Evolutionary conservation across 2,329 filamentous ascomycete genomes (phyloP).

Genomic region (Thyridium curvatum): DNA sequence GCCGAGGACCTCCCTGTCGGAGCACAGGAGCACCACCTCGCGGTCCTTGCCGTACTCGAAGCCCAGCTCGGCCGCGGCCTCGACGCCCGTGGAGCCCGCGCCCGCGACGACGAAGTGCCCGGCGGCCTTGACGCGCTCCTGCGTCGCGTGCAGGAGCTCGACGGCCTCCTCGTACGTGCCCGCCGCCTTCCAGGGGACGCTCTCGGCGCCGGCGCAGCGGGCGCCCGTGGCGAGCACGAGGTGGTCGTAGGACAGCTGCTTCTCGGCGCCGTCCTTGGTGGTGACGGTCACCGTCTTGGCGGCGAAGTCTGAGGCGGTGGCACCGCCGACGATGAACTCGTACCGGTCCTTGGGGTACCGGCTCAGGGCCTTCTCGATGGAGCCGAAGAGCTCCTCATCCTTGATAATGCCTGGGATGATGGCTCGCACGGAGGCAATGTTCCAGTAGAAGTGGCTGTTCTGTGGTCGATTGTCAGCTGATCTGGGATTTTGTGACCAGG

Average conservation of each 20-base stretch:
- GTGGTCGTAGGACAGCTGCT: conserved; percentile 43
- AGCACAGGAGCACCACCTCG: conserved; percentile 40
- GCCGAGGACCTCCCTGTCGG: conserved; percentile 31
- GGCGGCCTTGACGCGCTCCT: conserved; percentile 35
- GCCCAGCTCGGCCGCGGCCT: conserved; percentile 48
- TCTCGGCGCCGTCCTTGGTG: conserved; percentile 18
- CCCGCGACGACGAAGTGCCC: conserved; percentile 50
- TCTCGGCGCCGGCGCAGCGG: conserved; percentile 26
- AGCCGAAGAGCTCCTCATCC: conserved; percentile 42
- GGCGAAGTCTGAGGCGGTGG: conserved; percentile 32
- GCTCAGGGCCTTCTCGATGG: conserved; percentile 41
- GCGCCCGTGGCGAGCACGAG: conserved; percentile 53
- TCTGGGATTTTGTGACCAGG: too few relatives aligned
- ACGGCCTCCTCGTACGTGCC: conserved; percentile 38
- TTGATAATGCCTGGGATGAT: conserved; percentile 43
- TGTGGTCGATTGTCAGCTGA: conserved; percentile 15
- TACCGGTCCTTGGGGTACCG: conserved; percentile 42
- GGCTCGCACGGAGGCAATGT: conserved; percentile 48
- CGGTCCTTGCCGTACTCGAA: conserved; percentile 42
- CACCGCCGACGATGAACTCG: conserved; percentile 46
- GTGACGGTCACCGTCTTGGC: conserved; percentile 37
- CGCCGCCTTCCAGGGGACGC: conserved; percentile 46
- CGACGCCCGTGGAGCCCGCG: conserved; percentile 49
- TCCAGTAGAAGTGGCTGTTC: conserved; percentile 55
- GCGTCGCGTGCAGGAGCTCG: conserved; percentile 30